These are phyloP conservation scores for Xylaria cubensis DNA, from an alignment of 495 filamentous ascomycete genomes.

Conservation along the genomic window DNA sequence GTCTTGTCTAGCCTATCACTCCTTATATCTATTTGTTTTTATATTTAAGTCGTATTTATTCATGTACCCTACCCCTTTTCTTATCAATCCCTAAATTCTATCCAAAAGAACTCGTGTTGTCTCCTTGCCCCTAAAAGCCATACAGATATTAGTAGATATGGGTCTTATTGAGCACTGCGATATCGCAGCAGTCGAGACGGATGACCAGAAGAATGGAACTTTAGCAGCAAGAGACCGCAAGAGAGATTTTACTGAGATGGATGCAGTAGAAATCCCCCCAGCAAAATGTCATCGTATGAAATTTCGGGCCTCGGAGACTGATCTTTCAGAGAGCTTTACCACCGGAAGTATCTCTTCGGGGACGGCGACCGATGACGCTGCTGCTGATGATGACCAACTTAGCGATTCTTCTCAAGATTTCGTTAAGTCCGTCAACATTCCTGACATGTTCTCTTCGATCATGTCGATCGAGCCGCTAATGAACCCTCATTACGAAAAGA, in stretches of 20 bases:
- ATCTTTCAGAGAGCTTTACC: constrained; percentile 3
- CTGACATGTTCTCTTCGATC: constrained; percentile 23
- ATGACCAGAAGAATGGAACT: background rate
- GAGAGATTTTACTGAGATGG: background rate
- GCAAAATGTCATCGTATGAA: background rate
- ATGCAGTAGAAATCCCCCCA: constrained; percentile 4
- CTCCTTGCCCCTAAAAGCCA: background rate
- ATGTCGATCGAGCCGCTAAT: constrained; percentile 10
- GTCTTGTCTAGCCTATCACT: background rate
- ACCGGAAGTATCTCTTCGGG: background rate
- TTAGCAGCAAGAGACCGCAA: background rate
- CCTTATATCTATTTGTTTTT: background rate
- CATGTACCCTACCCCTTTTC: too few relatives aligned
- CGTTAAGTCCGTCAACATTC: constrained; percentile 4
- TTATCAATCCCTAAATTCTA: background rate
- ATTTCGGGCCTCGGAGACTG: background rate
- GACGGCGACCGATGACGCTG: background rate
- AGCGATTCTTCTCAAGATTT: background rate
- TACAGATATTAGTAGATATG: background rate
- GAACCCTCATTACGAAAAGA: constrained; percentile 9
- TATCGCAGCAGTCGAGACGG: background rate
- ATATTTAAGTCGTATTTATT: background rate
- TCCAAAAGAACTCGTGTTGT: background rate
- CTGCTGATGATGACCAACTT: background rate
- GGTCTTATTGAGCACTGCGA: background rate